Base-by-base conservation (phyloP, 371 early-diverging fungal genomes). In the Funneliformis caledonium region DNA sequence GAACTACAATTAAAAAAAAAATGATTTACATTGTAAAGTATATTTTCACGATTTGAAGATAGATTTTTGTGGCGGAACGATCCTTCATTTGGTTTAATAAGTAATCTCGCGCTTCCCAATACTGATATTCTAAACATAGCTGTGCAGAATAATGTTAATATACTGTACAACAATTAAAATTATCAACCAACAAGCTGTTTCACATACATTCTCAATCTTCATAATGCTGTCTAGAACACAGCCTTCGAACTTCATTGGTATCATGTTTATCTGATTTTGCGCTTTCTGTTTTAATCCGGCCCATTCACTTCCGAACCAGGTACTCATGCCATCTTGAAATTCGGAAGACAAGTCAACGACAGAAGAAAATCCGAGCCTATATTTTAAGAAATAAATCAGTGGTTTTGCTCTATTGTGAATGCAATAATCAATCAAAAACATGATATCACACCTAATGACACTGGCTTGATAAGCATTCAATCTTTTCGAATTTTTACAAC, bases 281-380 rank as follows among this genome's bases (percentile, higher is more conserved):
- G 12, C 64, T 26, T 62, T 64, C 12, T 22, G 19, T 48, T 76
- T 76, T 8, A 76, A 43, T 1, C 7, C 4, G n/a, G 3, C 10
- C 47, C 76, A 76, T 8, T 64, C 62, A 4, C 45, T 22, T 31
- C 76, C 76, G 61, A 76, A 76, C 76, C 80, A 80, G 16, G 56
- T 33, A 4, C 11, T 42, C 72, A 80, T 80, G 1, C 80, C 72
- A 5, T 43, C 60, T 60, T 45, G 11, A 56, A 70, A 80, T 42
- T 80, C 72, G 10, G 80, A 80, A 19, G 61, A 72, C 6, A 80
- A 22, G 72, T 80, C 80, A 1, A 80, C 33, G 3, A 80, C 61
- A 10, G 80, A 80, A 22, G 80, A 61, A 8, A 80, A 45, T 43
- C 80, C 72, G 2, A 80, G 42, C 42, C 80, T 80, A 67, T 52